phyloP scores from a whole-genome alignment of 805 yeast genomes.

The Isabelozyma heimii region DNA sequence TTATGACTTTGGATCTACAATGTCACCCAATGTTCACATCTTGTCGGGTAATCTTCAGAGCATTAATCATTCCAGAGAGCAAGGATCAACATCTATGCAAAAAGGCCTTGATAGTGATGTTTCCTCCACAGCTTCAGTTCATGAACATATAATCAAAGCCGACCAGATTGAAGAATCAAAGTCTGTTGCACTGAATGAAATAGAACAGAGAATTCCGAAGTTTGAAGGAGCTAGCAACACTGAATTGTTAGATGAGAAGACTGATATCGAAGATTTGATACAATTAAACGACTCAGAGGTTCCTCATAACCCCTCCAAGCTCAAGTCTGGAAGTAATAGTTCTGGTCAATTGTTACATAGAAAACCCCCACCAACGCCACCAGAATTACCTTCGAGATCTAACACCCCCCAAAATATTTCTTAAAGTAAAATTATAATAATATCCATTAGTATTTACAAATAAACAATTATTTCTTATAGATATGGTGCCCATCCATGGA shows the following conservation, averaged over 20 bases:
- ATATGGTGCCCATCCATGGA: slow-evolving; percentile 79
- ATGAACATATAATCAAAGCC: too few species aligned
- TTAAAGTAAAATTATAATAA: too few species aligned
- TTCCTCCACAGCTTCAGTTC: too few species aligned
- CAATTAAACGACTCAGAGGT: neutral
- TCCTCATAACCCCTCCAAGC: neutral
- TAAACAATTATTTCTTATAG: slow-evolving; percentile 9
- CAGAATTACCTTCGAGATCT: slow-evolving; percentile 1
- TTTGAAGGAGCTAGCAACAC: too few species aligned
- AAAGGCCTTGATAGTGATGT: too few species aligned
- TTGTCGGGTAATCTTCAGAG: neutral
- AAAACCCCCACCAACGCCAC: slow-evolving; percentile 14
- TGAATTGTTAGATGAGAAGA: too few species aligned
- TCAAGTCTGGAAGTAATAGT: neutral
- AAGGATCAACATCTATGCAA: too few species aligned
- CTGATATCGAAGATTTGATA: neutral
- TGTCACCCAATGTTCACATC: neutral
- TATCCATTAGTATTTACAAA: too few species aligned
- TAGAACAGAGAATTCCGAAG: too few species aligned
- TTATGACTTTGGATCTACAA: slow-evolving; percentile 16
- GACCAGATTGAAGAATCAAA: too few species aligned
- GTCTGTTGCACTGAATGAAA: too few species aligned
- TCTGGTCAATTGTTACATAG: slow-evolving; percentile 4
- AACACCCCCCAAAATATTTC: too few species aligned
- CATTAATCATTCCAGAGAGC: neutral